Evolutionary conservation across 306 rosid species (phyloP), one percentile per base, ranked within the genome.

Genomic region (Argentina anserina): DNA sequence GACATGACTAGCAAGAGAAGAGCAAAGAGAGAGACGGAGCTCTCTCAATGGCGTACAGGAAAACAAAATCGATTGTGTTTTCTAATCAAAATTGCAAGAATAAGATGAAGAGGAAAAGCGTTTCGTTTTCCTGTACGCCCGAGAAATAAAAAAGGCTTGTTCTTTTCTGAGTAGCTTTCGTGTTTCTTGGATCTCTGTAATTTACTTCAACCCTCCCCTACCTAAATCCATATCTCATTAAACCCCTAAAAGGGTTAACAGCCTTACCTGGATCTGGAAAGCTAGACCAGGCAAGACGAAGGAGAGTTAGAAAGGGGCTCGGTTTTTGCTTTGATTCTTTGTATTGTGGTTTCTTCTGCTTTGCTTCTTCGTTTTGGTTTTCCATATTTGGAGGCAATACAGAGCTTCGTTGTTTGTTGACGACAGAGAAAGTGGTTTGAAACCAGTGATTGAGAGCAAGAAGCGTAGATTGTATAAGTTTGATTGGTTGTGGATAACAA

Each of bases 1-100:
- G 45, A 52, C 88, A 84, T 84, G 72, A 73, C 82, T 77, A 36
- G 23, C 37, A 43, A 18, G 25, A 42, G 8, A 39, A 9, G 31
- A 29, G 50, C 21, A 59, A 6, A 26, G 36, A 52, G 31, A 28
- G 66, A 20, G 56, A n/a, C 43, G 15, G 50, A 66, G 61, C 41
- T 55, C 40, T 59, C 75, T 58, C 69, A 46, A 75, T 49, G 88
- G 84, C 88, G 88, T 84, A 84, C 88, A 84, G 88, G 86, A 84
- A 84, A 84, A 78, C 78, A 49, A 31, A 49, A 62, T 15, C 47
- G 73, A 63, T 12, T 34, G 34, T 1, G 10, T 33, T 33, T 26
- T 14, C 34, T 33, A 49, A 33, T 49, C 42, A 64, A 64, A 56
- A 31, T 26, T 59, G 12, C 65, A 37, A 46, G 61, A 34, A 52